Evolutionary conservation across 495 filamentous ascomycete species (phyloP).

Genomic region (Penicillium dipodomyicola): DNA sequence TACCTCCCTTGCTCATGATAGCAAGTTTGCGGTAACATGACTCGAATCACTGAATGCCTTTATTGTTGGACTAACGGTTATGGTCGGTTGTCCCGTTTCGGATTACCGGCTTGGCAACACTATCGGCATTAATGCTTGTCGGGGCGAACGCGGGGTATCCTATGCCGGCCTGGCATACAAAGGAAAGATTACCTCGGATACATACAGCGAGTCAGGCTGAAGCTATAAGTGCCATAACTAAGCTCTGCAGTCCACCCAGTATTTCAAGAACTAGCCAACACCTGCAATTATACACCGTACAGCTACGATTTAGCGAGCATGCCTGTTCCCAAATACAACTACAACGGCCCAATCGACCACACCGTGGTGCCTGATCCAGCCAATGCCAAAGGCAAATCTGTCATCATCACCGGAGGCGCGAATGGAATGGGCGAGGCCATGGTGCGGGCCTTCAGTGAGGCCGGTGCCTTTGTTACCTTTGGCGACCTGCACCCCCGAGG

Average conservation of each 20-base stretch:
- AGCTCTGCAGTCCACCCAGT: no score
- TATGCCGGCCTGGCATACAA: background rate
- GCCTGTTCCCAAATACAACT: background rate
- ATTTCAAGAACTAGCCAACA: background rate
- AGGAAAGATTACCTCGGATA: background rate
- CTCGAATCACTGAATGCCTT: background rate
- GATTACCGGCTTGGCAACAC: background rate
- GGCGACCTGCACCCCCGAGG: background rate
- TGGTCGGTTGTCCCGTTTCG: background rate
- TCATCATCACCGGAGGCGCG: background rate
- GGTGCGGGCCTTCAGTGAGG: background rate
- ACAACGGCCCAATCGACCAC: background rate
- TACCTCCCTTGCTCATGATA: background rate
- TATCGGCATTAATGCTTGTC: background rate
- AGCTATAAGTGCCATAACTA: background rate
- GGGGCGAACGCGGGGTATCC: background rate
- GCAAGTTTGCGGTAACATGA: background rate
- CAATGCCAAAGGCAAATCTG: background rate
- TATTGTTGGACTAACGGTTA: background rate
- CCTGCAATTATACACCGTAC: background rate
- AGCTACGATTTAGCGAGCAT: background rate
- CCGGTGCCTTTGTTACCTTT: conserved; percentile 1
- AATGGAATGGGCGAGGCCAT: conserved; percentile 6
- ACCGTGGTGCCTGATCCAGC: background rate
- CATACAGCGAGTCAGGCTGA: background rate